phyloP scores from a whole-genome alignment of 1,284 basidiomycete genomes.

The Cutaneotrichosporon sp. region DNA sequence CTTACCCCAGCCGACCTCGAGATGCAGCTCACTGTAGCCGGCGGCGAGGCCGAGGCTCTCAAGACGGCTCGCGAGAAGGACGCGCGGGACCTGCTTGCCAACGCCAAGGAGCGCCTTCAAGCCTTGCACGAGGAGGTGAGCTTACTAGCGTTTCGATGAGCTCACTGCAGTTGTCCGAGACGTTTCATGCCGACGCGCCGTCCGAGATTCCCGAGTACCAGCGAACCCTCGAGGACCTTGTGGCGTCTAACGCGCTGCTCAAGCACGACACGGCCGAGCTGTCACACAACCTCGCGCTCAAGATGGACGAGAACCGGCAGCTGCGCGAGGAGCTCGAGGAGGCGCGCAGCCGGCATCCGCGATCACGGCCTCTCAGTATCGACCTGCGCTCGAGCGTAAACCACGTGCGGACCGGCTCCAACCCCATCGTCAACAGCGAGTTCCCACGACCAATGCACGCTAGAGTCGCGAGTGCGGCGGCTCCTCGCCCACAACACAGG shows the following conservation, averaged over 20 bases:
- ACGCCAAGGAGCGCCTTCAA: conserved; percentile 64
- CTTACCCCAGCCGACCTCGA: conserved; percentile 62
- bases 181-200: conserved; percentile 32
- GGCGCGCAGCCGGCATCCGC: conserved; percentile 44
- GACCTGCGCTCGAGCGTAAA: conserved; percentile 8
- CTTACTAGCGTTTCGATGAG: neutral
- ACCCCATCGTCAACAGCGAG: conserved; percentile 5
- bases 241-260: conserved; percentile 72
- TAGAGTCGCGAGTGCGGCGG: conserved; percentile 11
- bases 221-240: conserved; percentile 68
- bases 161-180: conserved; percentile 29
- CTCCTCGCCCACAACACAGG: conserved; percentile 23
- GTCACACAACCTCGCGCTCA: conserved; percentile 63
- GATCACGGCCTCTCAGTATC: conserved; percentile 8
- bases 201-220: conserved; percentile 44
- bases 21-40: conserved; percentile 60
- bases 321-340: conserved; percentile 71
- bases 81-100: conserved; percentile 65
- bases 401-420: conserved; percentile 10
- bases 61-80: conserved; percentile 60
- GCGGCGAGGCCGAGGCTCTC: conserved; percentile 60
- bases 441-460: conserved; percentile 7
- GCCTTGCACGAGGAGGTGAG: conserved; percentile 52
- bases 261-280: conserved; percentile 76
- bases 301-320: conserved; percentile 66